Evolutionary conservation across 768 basidiomycete genomes (phyloP).

Genomic region (Fomitopsis pulvina): DNA sequence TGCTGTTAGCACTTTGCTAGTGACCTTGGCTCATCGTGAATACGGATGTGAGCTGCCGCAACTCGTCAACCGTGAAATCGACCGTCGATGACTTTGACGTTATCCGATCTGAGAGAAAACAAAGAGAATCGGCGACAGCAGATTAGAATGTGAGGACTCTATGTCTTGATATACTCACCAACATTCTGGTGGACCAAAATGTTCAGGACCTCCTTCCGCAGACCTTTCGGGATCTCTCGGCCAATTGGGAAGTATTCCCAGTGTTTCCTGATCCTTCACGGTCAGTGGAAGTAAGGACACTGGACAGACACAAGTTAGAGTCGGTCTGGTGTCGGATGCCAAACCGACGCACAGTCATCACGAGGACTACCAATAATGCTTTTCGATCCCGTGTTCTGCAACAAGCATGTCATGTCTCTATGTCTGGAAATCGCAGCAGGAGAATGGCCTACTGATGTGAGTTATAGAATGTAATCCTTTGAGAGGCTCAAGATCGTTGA

Average conservation of each 20-base stretch:
- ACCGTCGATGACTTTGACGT: constrained; percentile 16
- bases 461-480: constrained; percentile 2
- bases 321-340: not conserved
- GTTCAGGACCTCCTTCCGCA: constrained; percentile 29
- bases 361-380: constrained; percentile 19
- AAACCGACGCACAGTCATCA: not conserved
- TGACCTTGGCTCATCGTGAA: constrained; percentile 9
- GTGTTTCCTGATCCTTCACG: constrained; percentile 21
- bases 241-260: constrained; percentile 22
- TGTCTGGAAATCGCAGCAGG: not conserved
- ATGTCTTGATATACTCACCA: constrained; percentile 23
- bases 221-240: not conserved
- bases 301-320: not conserved
- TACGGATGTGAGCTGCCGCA: constrained; percentile 8
- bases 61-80: constrained; percentile 7
- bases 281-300: not conserved
- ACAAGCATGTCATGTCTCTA: not conserved
- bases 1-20: not conserved
- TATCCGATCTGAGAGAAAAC: constrained; percentile 2
- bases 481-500: constrained; percentile 20
- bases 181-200: constrained; percentile 33
- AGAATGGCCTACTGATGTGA: constrained; percentile 10
- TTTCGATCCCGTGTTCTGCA: constrained; percentile 16
- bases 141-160: not conserved
- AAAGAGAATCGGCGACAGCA: not conserved